Evolutionary conservation across 768 basidiomycete species (phyloP).

Genomic region (Lactarius tabidus): DNA sequence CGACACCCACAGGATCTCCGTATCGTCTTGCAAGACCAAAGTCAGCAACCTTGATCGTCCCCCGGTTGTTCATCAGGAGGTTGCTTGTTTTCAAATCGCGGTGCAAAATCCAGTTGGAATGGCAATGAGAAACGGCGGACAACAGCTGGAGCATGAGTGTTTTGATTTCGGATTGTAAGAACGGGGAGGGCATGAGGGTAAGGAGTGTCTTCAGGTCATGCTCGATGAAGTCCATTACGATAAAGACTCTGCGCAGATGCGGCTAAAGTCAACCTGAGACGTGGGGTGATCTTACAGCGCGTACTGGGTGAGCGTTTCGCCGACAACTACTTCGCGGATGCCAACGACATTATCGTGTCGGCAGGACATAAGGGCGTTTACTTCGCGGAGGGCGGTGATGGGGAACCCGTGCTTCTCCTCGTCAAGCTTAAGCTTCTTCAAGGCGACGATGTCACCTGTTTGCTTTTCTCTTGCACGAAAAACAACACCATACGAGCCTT

Average conservation of each 20-base stretch:
- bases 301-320: constrained; percentile 97
- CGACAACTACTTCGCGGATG: constrained; percentile 97
- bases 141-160: constrained; percentile 91
- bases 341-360: constrained; percentile 94
- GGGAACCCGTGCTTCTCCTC: constrained; percentile 99
- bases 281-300: constrained; percentile 32
- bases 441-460: constrained; percentile 91
- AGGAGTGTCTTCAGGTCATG: constrained; percentile 97
- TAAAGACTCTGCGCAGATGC: constrained; percentile 75
- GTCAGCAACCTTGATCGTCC: constrained; percentile 97
- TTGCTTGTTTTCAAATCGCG: constrained; percentile 98
- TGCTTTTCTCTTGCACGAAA: constrained; percentile 94
- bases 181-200: constrained; percentile 92
- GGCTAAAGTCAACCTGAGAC: constrained; percentile 7
- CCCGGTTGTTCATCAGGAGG: constrained; percentile 97
- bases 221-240: constrained; percentile 99
- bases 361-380: constrained; percentile 95
- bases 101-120: constrained; percentile 96
- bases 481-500: constrained; percentile 96
- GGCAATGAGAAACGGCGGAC: constrained; percentile 90
- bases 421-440: constrained; percentile 97
- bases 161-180: constrained; percentile 97
- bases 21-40: constrained; percentile 95
- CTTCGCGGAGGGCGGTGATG: constrained; percentile 91
- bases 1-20: constrained; percentile 93